Evolutionary conservation across 75 land plant genomes (phyloP).

Genomic region (Pinus taeda): DNA sequence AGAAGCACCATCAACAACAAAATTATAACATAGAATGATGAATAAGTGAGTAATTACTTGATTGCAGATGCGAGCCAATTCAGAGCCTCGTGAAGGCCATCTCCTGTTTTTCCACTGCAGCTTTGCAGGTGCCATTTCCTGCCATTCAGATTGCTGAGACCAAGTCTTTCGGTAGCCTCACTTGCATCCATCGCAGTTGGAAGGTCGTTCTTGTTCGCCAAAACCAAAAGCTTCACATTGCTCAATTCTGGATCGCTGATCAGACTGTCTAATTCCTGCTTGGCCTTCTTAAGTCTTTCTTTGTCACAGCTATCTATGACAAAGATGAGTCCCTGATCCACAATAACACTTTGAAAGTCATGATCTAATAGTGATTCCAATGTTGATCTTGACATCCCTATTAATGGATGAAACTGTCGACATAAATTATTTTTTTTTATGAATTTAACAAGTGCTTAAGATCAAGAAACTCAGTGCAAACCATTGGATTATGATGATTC

Average conservation of each 20-base stretch:
- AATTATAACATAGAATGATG: neutral
- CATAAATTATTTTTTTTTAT: no score
- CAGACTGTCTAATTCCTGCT: conserved; percentile 24
- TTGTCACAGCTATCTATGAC: conserved; percentile 32
- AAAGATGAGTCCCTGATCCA: conserved; percentile 30
- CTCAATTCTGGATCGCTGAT: conserved; percentile 19
- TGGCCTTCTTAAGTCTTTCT: conserved; percentile 30
- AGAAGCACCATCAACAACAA: neutral
- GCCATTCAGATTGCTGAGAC: neutral
- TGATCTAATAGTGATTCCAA: no score
- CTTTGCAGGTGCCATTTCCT: conserved; percentile 10
- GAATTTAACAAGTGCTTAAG: no score
- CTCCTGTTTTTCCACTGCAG: conserved; percentile 29
- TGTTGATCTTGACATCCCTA: no score
- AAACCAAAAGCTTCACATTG: conserved; percentile 18
- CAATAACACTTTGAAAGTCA: neutral
- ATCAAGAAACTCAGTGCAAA: no score
- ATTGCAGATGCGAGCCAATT: conserved; percentile 39
- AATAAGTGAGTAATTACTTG: neutral
- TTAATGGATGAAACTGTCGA: no score
- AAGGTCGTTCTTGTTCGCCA: conserved; percentile 28
- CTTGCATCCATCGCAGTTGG: conserved; percentile 14
- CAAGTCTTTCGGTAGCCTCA: conserved; percentile 23
- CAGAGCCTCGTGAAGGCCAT: conserved; percentile 34
- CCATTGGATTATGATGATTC: no score